Evolutionary conservation across 202 grass and related monocot species (phyloP).

Genomic region (Schoenoplectus tabernaemontani): DNA sequence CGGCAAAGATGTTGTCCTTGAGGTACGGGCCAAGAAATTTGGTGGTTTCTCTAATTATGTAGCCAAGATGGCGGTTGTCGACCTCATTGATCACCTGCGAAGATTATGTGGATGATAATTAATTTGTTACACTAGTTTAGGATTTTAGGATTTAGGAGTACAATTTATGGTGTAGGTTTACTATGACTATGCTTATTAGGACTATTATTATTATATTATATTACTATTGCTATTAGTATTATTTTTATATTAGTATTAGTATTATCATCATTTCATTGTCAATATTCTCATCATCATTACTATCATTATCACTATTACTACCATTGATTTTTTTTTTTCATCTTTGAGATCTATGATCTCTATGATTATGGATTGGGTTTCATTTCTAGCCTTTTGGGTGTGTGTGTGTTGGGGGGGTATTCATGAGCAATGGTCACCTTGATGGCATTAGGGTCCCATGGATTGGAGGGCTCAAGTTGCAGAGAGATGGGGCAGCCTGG

Average conservation of each 20-base stretch:
- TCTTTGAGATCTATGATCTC: too few relatives aligned
- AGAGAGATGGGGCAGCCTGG: background rate
- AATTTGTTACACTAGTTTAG: background rate
- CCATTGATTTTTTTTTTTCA: too few relatives aligned
- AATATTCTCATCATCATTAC: too few relatives aligned
- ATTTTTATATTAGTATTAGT: too few relatives aligned
- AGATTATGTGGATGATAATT: background rate
- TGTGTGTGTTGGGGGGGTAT: background rate
- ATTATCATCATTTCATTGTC: too few relatives aligned
- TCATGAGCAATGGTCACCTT: background rate
- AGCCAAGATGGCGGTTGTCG: background rate
- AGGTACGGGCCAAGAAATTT: background rate
- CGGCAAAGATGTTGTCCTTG: background rate
- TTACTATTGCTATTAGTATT: too few relatives aligned
- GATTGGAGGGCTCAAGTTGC: background rate
- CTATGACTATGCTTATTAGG: too few relatives aligned
- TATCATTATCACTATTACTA: too few relatives aligned
- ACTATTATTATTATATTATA: too few relatives aligned
- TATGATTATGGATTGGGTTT: too few relatives aligned
- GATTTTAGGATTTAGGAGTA: background rate
- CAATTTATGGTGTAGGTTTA: too few relatives aligned
- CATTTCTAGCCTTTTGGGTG: too few relatives aligned
- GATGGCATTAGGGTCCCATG: background rate
- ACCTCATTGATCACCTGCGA: background rate
- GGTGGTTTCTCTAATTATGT: background rate